Evolutionary conservation across 139 green algal species (phyloP), one percentile per base, ranked within the genome.

Genomic region (Mychonastes homosphaera): DNA sequence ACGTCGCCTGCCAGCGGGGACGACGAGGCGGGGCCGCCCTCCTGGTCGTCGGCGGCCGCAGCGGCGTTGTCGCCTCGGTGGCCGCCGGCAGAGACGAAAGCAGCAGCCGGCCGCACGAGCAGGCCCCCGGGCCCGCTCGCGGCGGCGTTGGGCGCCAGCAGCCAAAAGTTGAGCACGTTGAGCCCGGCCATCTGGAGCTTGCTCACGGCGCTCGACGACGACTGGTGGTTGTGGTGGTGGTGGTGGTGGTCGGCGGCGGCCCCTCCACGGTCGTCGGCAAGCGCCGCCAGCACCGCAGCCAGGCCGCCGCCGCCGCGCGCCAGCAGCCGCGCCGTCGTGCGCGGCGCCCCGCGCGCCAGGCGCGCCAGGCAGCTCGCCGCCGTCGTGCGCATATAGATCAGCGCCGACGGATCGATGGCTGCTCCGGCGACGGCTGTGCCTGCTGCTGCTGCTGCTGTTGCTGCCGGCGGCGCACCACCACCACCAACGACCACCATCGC

Each of bases 101-200:
- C 24, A 52, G 45, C 45, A 52, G 18, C 45, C 21, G 53, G 23
- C n/a, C n/a, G n/a, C n/a, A n/a, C n/a, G n/a, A n/a, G n/a, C n/a
- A n/a, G n/a, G n/a, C n/a, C n/a, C n/a, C n/a, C n/a, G n/a, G n/a
- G n/a, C n/a, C n/a, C n/a, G n/a, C n/a, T n/a, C n/a, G n/a, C n/a
- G n/a, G n/a, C n/a, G n/a, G n/a, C 6, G 28, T 63, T 21, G 4
- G 62, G 56, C 23, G 63, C 64, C 18, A 55, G 46, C 6, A 87
- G 62, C 16, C 62, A 76, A 35, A 84, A 61, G 62, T 84, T 85
- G 21, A 95, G 68, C 53, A 95, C 77, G 71, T 82, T 91, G 36
- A 83, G 45, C 1, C 65, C 72, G 8, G 82, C 69, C 9, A 80
- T 74, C 76, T 92, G 83, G 26, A 84, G 71, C 65, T 82, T 81